phyloP scores from a whole-genome alignment of 352 stramenopile genomes.

The Phytophthora pseudosyringae region DNA sequence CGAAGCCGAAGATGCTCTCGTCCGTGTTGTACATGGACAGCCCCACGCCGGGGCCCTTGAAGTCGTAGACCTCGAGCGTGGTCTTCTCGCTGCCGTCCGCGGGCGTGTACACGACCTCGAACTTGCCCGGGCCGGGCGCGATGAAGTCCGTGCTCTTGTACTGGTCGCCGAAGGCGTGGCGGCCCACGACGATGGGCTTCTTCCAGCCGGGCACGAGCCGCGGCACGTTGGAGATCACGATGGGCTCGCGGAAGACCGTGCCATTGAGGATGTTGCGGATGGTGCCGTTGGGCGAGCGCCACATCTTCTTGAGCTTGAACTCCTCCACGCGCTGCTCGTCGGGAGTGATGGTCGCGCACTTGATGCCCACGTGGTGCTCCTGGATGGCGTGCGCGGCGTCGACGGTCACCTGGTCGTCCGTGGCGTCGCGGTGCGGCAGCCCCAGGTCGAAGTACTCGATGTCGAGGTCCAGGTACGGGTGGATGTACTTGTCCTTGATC shows the following conservation, averaged over 20 bases:
- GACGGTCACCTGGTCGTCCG: constrained; percentile 81
- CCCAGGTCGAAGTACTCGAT: constrained; percentile 86
- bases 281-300: constrained; percentile 74
- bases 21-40: constrained; percentile 90
- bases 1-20: constrained; percentile 81
- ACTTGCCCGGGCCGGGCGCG: constrained; percentile 66
- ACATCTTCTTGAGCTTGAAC: constrained; percentile 81
- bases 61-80: constrained; percentile 74
- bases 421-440: constrained; percentile 74
- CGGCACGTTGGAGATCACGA: constrained; percentile 83
- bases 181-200: constrained; percentile 79
- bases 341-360: constrained; percentile 87
- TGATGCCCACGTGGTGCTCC: constrained; percentile 76
- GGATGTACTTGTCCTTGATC: constrained; percentile 79
- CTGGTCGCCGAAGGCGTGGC: constrained; percentile 83
- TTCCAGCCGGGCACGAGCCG: constrained; percentile 80
- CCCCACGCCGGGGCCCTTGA: constrained; percentile 58
- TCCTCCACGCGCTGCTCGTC: constrained; percentile 83
- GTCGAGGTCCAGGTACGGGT: constrained; percentile 78
- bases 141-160: constrained; percentile 86
- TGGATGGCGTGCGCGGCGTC: constrained; percentile 79
- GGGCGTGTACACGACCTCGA: constrained; percentile 76
- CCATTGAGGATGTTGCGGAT: constrained; percentile 86
- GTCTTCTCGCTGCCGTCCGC: constrained; percentile 54
- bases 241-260: constrained; percentile 85